phyloP scores from a whole-genome alignment of 177 flowering plant species.

The Vitis hybrid region DNA sequence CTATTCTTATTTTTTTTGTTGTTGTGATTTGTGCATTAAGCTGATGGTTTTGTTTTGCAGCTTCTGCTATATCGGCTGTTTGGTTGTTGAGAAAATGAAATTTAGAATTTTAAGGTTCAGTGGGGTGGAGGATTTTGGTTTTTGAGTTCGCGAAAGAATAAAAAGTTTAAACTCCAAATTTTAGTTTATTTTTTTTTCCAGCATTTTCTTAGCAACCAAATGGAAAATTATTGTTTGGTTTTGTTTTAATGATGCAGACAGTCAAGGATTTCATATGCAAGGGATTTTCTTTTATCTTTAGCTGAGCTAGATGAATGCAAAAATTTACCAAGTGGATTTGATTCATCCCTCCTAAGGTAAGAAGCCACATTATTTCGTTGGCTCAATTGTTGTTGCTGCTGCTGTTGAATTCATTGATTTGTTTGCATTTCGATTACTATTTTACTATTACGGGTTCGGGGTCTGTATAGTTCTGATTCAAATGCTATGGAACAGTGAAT shows the following conservation, averaged over 20 bases:
- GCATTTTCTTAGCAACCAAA: conserved; percentile 6
- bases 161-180: background rate
- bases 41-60: background rate
- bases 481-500: background rate
- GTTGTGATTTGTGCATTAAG: background rate
- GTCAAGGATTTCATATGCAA: conserved; percentile 11
- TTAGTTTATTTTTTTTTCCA: background rate
- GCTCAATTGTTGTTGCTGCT: background rate
- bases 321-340: conserved; percentile 12
- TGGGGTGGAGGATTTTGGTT: background rate
- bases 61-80: background rate
- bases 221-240: background rate
- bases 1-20: background rate
- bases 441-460: background rate
- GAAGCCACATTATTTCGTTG: background rate
- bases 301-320: conserved; percentile 14
- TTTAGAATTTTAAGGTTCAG: background rate
- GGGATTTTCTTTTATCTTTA: conserved; percentile 17
- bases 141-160: background rate
- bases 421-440: background rate
- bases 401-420: background rate
- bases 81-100: conserved; percentile 3
- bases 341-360: conserved; percentile 17
- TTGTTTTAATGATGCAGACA: conserved; percentile 10
- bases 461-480: too few species aligned